Evolutionary conservation across 495 filamentous ascomycete species (phyloP).

Genomic region (Aspergillus indologenus): DNA sequence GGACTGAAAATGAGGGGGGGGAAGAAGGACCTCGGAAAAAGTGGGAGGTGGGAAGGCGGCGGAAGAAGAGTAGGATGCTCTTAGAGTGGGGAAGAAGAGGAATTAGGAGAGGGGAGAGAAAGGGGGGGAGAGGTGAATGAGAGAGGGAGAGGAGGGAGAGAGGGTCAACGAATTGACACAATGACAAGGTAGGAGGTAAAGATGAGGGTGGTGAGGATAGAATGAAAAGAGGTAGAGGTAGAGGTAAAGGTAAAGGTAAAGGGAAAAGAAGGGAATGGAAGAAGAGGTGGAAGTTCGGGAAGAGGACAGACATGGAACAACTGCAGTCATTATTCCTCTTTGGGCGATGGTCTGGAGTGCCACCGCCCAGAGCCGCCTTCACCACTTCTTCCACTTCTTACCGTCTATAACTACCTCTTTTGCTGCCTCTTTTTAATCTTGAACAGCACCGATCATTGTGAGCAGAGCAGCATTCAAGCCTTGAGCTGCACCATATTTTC

Average conservation of each 20-base stretch:
- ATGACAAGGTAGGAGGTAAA: neutral
- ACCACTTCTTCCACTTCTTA: neutral
- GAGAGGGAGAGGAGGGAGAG: constrained; percentile 13
- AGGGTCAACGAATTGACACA: constrained; percentile 6
- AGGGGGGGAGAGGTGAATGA: constrained; percentile 14
- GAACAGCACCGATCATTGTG: no score
- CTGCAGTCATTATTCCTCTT: constrained; percentile 5
- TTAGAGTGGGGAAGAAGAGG: constrained; percentile 3
- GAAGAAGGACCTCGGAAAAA: neutral
- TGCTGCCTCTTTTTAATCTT: no score
- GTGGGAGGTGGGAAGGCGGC: neutral
- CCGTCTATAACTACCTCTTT: no score
- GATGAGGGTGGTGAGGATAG: constrained; percentile 5
- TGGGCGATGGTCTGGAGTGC: constrained; percentile 18
- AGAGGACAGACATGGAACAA: constrained; percentile 29
- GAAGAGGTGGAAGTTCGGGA: constrained; percentile 18
- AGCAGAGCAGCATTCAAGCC: no score
- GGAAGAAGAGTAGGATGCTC: neutral
- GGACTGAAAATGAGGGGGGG: constrained; percentile 4
- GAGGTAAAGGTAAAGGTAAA: constrained; percentile 15
- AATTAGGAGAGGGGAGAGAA: constrained; percentile 17
- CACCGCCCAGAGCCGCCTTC: constrained; percentile 2
- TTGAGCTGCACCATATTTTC: no score
- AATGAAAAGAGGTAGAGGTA: constrained; percentile 10
- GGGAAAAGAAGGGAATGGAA: constrained; percentile 4